Percentiles rank a stretch among this genome's conserved stretches.
phyloP scores from a whole-genome alignment of 75 land plant genomes.

The Adiantum capillusveneris region DNA sequence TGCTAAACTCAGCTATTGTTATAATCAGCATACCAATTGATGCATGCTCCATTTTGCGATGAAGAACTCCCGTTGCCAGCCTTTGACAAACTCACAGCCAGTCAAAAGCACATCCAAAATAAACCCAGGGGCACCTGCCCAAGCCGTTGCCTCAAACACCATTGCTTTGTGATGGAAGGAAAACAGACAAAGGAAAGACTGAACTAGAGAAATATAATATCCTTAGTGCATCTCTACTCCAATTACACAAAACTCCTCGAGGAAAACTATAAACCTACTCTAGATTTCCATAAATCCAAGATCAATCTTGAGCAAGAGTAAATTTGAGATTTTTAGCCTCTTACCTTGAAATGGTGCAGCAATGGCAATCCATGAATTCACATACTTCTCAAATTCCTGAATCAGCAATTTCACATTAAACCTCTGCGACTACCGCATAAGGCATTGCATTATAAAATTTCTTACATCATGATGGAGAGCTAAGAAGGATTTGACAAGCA shows the following conservation, averaged over 20 bases:
- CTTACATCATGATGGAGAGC: conserved; percentile 67
- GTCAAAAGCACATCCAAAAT: conserved; percentile 70
- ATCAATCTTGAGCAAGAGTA: too few species aligned
- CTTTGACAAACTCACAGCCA: conserved; percentile 89
- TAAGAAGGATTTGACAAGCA: conserved; percentile 84
- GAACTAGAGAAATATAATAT: too few species aligned
- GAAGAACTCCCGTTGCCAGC: conserved; percentile 89
- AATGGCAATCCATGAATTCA: conserved; percentile 94
- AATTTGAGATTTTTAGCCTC: too few species aligned
- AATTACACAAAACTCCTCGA: too few species aligned
- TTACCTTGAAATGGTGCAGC: conserved; percentile 93
- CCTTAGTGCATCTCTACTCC: too few species aligned
- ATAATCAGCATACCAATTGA: conserved; percentile 67
- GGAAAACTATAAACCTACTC: too few species aligned
- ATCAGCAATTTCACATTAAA: not conserved
- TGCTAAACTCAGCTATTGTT: too few species aligned
- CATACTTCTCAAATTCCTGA: conserved; percentile 94
- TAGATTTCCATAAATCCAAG: too few species aligned
- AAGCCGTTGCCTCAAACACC: too few species aligned
- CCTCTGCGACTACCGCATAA: conserved; percentile 65
- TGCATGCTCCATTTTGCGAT: conserved; percentile 99
- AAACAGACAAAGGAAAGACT: too few species aligned
- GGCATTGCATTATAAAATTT: not conserved
- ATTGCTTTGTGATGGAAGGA: not conserved
- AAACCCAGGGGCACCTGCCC: conserved; percentile 95